Conservation (phyloP, 2,329 filamentous ascomycete genomes). For the Boeremia exigua region DNA sequence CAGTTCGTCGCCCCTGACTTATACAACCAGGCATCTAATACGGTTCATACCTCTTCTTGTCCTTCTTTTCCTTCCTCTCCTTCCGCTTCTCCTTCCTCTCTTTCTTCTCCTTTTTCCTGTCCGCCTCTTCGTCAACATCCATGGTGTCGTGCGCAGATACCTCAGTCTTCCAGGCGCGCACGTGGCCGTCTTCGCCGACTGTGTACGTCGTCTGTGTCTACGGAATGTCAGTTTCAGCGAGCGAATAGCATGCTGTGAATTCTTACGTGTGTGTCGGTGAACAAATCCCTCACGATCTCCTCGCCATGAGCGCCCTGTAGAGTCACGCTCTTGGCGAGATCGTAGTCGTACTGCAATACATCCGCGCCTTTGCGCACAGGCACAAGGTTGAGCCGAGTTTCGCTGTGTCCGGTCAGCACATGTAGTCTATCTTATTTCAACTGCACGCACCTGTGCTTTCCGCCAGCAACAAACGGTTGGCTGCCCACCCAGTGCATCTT, state of each 20-base stretch:
- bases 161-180: slow-evolving; percentile 51
- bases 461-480: slow-evolving; percentile 68
- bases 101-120: slow-evolving; percentile 31
- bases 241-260: neutral
- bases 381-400: slow-evolving; percentile 38
- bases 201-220: slow-evolving; percentile 50
- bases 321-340: slow-evolving; percentile 28
- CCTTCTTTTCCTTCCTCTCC: slow-evolving; percentile 44
- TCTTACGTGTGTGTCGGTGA: slow-evolving; percentile 47
- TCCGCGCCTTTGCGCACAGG: slow-evolving; percentile 32
- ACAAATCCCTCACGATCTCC: slow-evolving; percentile 56
- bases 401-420: slow-evolving; percentile 24
- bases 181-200: slow-evolving; percentile 57
- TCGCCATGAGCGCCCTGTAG: slow-evolving; percentile 56
- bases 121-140: slow-evolving; percentile 34
- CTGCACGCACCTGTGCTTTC: slow-evolving; percentile 68
- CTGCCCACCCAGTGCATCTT: slow-evolving; percentile 68
- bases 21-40: slow-evolving; percentile 30
- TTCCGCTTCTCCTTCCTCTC: slow-evolving; percentile 41
- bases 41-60: slow-evolving; percentile 49
- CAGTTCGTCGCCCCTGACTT: too few relatives aligned
- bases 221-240: slow-evolving; percentile 5
- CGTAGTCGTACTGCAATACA: slow-evolving; percentile 40
- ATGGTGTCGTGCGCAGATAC: slow-evolving; percentile 25
- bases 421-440: too few relatives aligned